These are phyloP conservation scores for Nicotiana attenuata DNA, from an alignment of 257 asterid genomes.

Conservation along the genomic window DNA sequence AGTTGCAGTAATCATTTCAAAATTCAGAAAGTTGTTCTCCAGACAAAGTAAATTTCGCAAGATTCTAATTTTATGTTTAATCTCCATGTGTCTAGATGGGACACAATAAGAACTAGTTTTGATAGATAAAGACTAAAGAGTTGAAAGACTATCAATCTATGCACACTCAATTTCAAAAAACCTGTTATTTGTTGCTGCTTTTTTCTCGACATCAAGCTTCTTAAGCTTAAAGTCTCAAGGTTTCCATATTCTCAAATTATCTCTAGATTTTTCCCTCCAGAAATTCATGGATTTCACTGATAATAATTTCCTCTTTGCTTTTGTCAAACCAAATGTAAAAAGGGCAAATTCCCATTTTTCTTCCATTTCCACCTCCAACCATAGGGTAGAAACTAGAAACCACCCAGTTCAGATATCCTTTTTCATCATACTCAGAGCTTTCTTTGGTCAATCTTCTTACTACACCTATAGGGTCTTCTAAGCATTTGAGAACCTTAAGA, in stretches of 20 bases:
- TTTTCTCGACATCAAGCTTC: not conserved
- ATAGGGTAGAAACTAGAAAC: not conserved
- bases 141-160: not conserved
- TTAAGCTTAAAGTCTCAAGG: not conserved
- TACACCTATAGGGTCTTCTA: not conserved
- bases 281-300: not conserved
- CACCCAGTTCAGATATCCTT: not conserved
- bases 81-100: not conserved
- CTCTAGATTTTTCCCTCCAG: not conserved
- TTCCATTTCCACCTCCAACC: not conserved
- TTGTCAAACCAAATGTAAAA: not conserved
- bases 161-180: not conserved
- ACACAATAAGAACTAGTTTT: not conserved
- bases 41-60: not conserved
- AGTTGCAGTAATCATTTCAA: not conserved
- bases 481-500: not conserved
- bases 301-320: not conserved
- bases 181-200: not conserved
- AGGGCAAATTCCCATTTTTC: not conserved
- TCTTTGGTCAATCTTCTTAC: not conserved
- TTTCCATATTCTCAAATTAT: not conserved
- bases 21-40: not conserved
- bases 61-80: not conserved
- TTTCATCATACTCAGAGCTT: not conserved
- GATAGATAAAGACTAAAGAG: not conserved